These are phyloP conservation scores for Arabis alpina DNA, from an alignment of 345 rosid genomes.

Conservation along the genomic window DNA sequence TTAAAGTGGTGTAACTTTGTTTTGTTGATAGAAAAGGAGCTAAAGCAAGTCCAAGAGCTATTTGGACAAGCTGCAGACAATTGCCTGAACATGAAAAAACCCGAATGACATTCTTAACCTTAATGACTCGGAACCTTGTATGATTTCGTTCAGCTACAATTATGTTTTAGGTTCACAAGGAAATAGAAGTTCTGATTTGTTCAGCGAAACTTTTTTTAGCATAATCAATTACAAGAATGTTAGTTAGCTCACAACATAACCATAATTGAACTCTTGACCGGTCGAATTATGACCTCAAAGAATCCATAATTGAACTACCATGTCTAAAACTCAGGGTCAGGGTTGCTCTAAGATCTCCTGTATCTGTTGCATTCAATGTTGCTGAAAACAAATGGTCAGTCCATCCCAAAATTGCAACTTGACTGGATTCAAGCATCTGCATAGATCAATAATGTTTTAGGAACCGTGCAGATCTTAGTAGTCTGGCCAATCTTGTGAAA, in stretches of 20 bases:
- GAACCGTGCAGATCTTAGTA: too few relatives aligned
- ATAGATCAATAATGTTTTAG: too few relatives aligned
- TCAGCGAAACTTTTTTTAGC: background rate
- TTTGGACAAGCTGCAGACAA: constrained; percentile 83
- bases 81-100: constrained; percentile 86
- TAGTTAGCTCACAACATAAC: constrained; percentile 2
- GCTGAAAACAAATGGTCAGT: constrained; percentile 13
- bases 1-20: constrained; percentile 3
- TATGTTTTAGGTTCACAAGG: background rate
- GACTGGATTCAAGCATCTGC: background rate
- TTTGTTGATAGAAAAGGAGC: constrained; percentile 71
- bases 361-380: constrained; percentile 7
- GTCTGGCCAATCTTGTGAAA: too few relatives aligned
- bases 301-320: background rate
- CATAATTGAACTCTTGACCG: background rate
- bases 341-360: background rate
- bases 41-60: constrained; percentile 82
- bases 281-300: background rate
- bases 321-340: background rate
- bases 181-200: background rate
- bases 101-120: constrained; percentile 48
- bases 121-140: background rate
- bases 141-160: constrained; percentile 3
- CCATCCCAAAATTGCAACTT: background rate
- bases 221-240: background rate